Conservation (phyloP, 495 filamentous ascomycete genomes). For the Penicillium chermesinum region DNA sequence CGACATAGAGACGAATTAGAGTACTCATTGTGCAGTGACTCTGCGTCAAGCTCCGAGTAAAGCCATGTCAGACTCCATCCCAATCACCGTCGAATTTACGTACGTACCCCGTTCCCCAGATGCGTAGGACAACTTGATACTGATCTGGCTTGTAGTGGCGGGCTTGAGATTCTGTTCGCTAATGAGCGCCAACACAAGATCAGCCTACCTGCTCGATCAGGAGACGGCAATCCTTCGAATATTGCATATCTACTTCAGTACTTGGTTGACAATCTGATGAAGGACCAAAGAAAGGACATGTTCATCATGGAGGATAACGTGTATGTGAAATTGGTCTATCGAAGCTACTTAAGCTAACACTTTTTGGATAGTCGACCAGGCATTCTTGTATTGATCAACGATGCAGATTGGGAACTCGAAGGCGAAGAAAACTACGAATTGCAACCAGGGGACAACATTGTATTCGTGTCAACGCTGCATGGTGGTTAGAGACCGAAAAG, state of each 20-base stretch:
- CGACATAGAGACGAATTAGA: no score
- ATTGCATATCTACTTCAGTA: conserved; percentile 73
- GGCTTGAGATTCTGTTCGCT: conserved; percentile 90
- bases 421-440: conserved; percentile 87
- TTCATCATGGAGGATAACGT: conserved; percentile 85
- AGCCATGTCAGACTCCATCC: conserved; percentile 26
- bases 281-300: conserved; percentile 76
- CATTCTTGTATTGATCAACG: conserved; percentile 96
- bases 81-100: conserved; percentile 72
- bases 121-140: not conserved
- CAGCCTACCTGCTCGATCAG: conserved; percentile 57
- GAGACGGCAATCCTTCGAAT: conserved; percentile 54
- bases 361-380: conserved; percentile 67
- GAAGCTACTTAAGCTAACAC: not conserved
- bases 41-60: no score
- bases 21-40: no score
- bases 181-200: conserved; percentile 70
- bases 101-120: conserved; percentile 29
- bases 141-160: conserved; percentile 55
- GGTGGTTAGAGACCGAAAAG: conserved; percentile 56
- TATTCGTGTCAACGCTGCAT: conserved; percentile 98
- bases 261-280: conserved; percentile 81
- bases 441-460: conserved; percentile 74
- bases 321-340: conserved; percentile 47
- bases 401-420: conserved; percentile 97